Evolutionary conservation across 164 flowering plant species (phyloP), one percentile per base, ranked within the genome.

Genomic region (Berberis thunbergii): DNA sequence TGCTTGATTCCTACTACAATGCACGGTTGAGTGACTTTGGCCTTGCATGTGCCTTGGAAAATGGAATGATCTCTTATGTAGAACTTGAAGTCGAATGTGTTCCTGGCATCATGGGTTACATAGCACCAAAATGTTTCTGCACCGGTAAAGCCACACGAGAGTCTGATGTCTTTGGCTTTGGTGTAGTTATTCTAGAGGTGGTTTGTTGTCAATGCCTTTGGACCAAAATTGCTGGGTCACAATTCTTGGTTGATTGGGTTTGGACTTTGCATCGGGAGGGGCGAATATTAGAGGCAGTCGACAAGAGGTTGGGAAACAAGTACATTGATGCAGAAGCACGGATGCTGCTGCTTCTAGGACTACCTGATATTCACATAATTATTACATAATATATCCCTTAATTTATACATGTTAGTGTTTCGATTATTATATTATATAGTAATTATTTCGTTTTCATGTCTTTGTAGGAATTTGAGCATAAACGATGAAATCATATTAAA

Each of bases 231-330:
- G 65, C 40, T 1, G 72, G 76, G 9, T 78, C 67, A 60, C 63
- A 61, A 6, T 60, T 67, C 57, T 56, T 86, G 62, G 82, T 83
- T 8, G 85, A 89, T 58, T 81, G 87, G 88, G 91, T 86, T 0
- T 89, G 96, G 96, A 65, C 45, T 45, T 60, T 85, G 48, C 71
- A 89, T 50, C 78, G 91, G 0, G 89, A 86, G 41, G 90, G 86
- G n/a, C 65, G 69, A 1, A 68, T 88, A 11, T 61, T 73, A 0
- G 81, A 82, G 6, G 88, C 88, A 1, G 78, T 83, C 7, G 89
- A 89, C 56, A 55, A 63, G 57, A 67, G 78, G 60, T 65, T 89
- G 3, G 68, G 57, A 1, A 59, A 64, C 1, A 77, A 79, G 0
- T 83, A 49, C 66, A 78, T 49, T 11, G 60, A 6, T 12, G 87